Base-by-base conservation (phyloP, 208 protist species). In the Endotrypanum monterogeii region DNA sequence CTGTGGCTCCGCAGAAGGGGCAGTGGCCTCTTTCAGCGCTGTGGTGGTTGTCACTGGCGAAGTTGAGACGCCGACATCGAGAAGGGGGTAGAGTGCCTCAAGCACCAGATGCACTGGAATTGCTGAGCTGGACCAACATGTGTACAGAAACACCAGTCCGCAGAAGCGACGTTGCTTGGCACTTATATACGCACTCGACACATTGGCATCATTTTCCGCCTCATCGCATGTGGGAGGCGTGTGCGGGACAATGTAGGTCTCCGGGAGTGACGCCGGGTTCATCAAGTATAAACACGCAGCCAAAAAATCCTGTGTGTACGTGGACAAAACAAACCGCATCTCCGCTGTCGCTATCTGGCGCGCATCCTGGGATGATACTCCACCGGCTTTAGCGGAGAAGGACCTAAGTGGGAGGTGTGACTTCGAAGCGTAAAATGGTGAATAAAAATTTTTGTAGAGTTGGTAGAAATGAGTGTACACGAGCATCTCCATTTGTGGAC, bases 71-170 rank as follows among this genome's bases (percentile, higher is more conserved):
- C 11, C 46, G 35, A 35, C 16, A 39, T 90, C 81, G 30, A 96
- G 83, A 41, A 96, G 77, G 1, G 92, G 89, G 73, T 95, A 95
- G 32, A 96, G 83, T 0, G 90, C 84, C 12, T 78, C 67, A 2
- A 94, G 71, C 3, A 95, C 74, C 30, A 67, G 61, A 18, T 76
- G 54, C 46, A 79, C 48, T 1, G 83, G 84, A 12, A 91, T 66
- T 1, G 76, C 46, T 2, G 60, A n/a, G 14, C 66, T 55, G 8
- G 66, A 80, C 78, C 83, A 92, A 76, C 87, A 91, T 6, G 93
- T 74, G 74, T 84, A 87, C 46, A 95, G 67, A 54, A 96, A 80
- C 41, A 88, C 51, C 14, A 76, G 60, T 16, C 71, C 71, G 58
- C 89, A 92, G 61, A 84, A 89, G 0, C 56, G 51, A 9, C 90